Conservation (phyloP, 768 basidiomycete species). For the Nidularia pulvinata region DNA sequence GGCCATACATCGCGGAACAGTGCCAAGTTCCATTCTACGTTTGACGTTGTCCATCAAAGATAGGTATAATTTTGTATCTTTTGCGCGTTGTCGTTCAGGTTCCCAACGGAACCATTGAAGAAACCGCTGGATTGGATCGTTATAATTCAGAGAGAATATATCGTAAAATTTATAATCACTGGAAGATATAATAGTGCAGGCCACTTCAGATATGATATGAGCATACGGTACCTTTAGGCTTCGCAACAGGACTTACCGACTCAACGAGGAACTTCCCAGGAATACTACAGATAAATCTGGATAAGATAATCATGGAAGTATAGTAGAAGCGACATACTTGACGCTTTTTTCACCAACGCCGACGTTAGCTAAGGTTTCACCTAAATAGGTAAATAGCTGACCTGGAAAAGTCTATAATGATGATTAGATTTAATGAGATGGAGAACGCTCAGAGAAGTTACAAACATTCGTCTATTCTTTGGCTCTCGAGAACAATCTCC, state of each 20-base stretch:
- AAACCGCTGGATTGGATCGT: constrained; percentile 9
- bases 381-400: too few relatives aligned
- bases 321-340: not conserved
- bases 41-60: constrained; percentile 19
- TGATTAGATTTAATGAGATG: not conserved
- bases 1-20: constrained; percentile 27
- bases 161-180: not conserved
- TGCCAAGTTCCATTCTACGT: constrained; percentile 13
- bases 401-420: not conserved
- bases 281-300: constrained; percentile 2
- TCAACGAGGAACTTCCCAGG: constrained; percentile 16
- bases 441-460: constrained; percentile 1
- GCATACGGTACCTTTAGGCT: too few relatives aligned
- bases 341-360: not conserved
- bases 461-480: constrained; percentile 17
- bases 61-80: constrained; percentile 19
- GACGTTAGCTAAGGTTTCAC: too few relatives aligned
- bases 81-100: constrained; percentile 16
- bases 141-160: constrained; percentile 5
- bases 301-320: not conserved
- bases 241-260: not conserved
- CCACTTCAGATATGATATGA: constrained; percentile 1
- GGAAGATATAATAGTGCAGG: constrained; percentile 12
- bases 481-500: constrained; percentile 14
- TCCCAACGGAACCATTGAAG: constrained; percentile 27